Conservation (phyloP, 805 yeast species). For the Myxozyma udenii region DNA sequence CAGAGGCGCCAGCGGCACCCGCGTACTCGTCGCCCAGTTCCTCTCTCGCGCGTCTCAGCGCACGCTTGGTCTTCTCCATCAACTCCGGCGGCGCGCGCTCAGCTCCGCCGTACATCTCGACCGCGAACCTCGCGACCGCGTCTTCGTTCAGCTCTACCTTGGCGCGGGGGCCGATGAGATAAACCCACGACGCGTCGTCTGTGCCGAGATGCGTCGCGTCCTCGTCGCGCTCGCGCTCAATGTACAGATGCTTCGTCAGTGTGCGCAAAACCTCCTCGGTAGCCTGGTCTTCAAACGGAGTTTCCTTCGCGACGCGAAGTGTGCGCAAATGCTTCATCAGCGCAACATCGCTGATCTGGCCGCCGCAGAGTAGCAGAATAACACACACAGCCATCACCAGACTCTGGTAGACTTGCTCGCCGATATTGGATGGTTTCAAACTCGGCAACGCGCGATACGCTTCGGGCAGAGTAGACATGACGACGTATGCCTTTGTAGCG, state of each 20-base stretch:
- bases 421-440: constrained; percentile 7
- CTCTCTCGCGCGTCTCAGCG: constrained; percentile 12
- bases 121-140: constrained; percentile 15
- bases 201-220: constrained; percentile 8
- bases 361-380: constrained; percentile 16
- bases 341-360: constrained; percentile 9
- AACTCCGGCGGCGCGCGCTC: constrained; percentile 8
- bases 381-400: constrained; percentile 14
- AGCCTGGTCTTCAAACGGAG: constrained; percentile 19
- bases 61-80: constrained; percentile 7
- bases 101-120: constrained; percentile 12
- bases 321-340: constrained; percentile 17
- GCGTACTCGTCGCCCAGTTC: background rate
- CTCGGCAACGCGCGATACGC: constrained; percentile 6
- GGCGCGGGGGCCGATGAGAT: constrained; percentile 25
- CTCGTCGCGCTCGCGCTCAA: constrained; percentile 24
- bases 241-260: constrained; percentile 19
- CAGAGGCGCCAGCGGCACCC: background rate
- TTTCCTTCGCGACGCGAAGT: constrained; percentile 10
- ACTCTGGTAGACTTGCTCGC: constrained; percentile 15
- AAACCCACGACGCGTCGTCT: constrained; percentile 16
- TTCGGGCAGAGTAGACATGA: constrained; percentile 9
- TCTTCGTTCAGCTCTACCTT: constrained; percentile 17
- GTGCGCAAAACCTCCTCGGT: constrained; percentile 12
- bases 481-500: constrained; percentile 13